phyloP scores from a whole-genome alignment of 2,329 filamentous ascomycete species.

The Penicillium hesseltinei region DNA sequence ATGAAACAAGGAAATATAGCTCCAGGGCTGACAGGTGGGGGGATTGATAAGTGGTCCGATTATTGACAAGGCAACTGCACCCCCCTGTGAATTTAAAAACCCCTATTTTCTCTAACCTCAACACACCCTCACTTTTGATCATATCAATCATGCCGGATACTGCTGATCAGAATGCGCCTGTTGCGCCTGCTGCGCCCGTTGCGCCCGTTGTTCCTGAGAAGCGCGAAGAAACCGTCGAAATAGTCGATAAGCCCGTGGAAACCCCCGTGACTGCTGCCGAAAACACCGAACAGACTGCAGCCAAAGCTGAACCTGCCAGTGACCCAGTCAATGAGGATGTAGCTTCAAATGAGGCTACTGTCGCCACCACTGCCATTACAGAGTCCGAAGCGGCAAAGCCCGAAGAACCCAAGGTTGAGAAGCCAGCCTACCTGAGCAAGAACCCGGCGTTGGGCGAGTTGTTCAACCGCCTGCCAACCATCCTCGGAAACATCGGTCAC shows the following conservation, averaged over 20 bases:
- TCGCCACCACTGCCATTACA: constrained; percentile 7
- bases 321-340: background rate
- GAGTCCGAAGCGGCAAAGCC: constrained; percentile 17
- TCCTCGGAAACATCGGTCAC: constrained; percentile 60
- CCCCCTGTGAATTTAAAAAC: constrained; percentile 12
- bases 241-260: constrained; percentile 15
- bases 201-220: constrained; percentile 15
- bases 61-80: constrained; percentile 18
- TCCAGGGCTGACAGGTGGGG: constrained; percentile 19
- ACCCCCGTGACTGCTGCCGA: constrained; percentile 9
- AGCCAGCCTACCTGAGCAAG: constrained; percentile 39
- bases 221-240: constrained; percentile 13
- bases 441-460: constrained; percentile 54
- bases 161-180: constrained; percentile 12
- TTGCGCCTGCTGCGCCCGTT: background rate
- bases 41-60: constrained; percentile 18
- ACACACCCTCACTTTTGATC: background rate
- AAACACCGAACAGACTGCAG: constrained; percentile 1
- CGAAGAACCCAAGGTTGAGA: constrained; percentile 25
- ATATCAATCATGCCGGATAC: constrained; percentile 22
- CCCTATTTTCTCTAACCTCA: constrained; percentile 11
- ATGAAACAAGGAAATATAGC: background rate
- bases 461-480: constrained; percentile 56
- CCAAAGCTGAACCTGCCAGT: constrained; percentile 6
- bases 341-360: background rate